Evolutionary conservation across 345 rosid genomes (phyloP).

Genomic region (Aquilaria sinensis): DNA sequence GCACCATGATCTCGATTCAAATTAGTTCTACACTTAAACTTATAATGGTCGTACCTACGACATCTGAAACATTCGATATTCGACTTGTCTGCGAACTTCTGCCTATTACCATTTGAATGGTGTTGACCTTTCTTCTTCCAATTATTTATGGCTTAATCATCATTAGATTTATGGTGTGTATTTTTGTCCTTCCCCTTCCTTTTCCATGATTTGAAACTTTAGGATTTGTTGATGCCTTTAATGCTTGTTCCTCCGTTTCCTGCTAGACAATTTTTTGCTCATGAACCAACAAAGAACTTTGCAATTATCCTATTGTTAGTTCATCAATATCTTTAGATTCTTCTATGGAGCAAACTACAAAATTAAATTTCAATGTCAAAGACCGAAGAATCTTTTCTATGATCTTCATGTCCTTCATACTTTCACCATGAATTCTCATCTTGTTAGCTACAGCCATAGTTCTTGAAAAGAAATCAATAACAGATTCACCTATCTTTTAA

Average conservation of each 20-base stretch:
- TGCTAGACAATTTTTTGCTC: background rate
- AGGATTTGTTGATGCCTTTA: no score
- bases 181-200: no score
- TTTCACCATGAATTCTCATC: no score
- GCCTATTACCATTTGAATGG: no score
- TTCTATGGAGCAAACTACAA: background rate
- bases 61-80: background rate
- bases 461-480: background rate
- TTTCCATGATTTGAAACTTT: no score
- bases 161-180: no score
- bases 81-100: no score
- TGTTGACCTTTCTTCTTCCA: no score
- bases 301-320: background rate
- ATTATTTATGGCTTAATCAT: no score
- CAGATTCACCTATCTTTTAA: background rate
- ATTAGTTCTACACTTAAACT: background rate
- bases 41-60: background rate
- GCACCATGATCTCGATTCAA: background rate
- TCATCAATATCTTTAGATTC: background rate
- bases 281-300: background rate
- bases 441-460: background rate
- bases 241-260: background rate
- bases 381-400: conserved; percentile 5
- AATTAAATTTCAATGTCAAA: background rate
- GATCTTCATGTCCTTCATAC: background rate